Percentiles rank a stretch among this genome's conserved stretches.
Conservation (phyloP, 768 basidiomycete genomes). For the Termitomyces sp. region DNA sequence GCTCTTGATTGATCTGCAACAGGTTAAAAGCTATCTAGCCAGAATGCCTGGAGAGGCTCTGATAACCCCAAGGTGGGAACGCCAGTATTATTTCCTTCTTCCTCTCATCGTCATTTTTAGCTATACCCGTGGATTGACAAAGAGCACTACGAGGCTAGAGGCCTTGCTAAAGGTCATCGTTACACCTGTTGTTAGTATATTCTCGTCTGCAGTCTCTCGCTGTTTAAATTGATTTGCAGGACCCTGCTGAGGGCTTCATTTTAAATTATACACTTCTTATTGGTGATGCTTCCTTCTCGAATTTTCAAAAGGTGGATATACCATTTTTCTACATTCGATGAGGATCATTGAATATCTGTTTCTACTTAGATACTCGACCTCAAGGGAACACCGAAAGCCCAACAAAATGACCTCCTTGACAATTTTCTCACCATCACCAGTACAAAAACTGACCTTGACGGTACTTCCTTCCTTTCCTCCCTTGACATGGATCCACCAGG, state of each 20-base stretch:
- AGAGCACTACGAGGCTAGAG: constrained; percentile 79
- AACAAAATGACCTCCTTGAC: constrained; percentile 89
- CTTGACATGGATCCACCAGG: constrained; percentile 92
- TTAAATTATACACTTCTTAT: constrained; percentile 94
- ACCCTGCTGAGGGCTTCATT: constrained; percentile 92
- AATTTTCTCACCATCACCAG: constrained; percentile 91
- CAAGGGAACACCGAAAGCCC: constrained; percentile 83
- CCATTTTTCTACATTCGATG: neutral
- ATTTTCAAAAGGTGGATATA: constrained; percentile 90
- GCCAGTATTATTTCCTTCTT: constrained; percentile 4
- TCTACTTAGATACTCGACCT: constrained; percentile 86
- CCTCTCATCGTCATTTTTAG: constrained; percentile 33
- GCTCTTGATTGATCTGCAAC: constrained; percentile 90
- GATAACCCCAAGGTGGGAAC: constrained; percentile 45
- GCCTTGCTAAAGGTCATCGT: constrained; percentile 94
- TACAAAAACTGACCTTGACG: constrained; percentile 83
- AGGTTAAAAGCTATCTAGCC: constrained; percentile 75
- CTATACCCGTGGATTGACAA: constrained; percentile 79
- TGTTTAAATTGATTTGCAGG: constrained; percentile 37
- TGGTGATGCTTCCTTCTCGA: constrained; percentile 91
- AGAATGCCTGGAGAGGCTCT: constrained; percentile 78
- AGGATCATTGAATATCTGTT: neutral
- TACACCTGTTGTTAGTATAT: constrained; percentile 72
- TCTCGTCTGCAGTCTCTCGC: neutral
- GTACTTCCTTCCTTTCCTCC: constrained; percentile 87